These are phyloP conservation scores for Diutina catenulata DNA, from an alignment of 1,139 yeast genomes.

Conservation along the genomic window DNA sequence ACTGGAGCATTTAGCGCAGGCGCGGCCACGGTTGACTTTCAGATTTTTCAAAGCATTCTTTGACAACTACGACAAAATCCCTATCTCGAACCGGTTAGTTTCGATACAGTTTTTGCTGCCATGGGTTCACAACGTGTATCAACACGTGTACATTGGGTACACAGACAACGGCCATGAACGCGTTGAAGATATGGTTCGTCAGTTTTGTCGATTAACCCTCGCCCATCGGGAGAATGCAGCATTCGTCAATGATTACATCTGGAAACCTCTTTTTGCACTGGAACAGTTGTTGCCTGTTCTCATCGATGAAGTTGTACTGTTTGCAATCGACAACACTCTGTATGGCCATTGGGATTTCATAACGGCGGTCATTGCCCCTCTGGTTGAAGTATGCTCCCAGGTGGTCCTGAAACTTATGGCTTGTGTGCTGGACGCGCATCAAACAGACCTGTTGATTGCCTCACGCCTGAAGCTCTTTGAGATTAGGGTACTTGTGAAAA, in stretches of 20 bases:
- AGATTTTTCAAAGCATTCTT: conserved; percentile 53
- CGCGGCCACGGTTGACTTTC: conserved; percentile 51
- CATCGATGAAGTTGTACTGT: conserved; percentile 63
- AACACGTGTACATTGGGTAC: conserved; percentile 40
- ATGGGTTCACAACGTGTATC: conserved; percentile 66
- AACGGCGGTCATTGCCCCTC: conserved; percentile 52
- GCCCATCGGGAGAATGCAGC: conserved; percentile 30
- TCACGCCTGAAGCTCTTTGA: conserved; percentile 60
- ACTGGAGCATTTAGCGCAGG: conserved; percentile 43
- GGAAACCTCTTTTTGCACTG: conserved; percentile 59
- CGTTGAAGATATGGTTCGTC: conserved; percentile 50
- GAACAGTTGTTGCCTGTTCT: conserved; percentile 45
- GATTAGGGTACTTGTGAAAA: conserved; percentile 54
- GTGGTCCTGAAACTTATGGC: conserved; percentile 43
- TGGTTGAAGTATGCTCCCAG: conserved; percentile 61
- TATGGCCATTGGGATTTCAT: conserved; percentile 62
- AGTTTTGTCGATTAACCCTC: conserved; percentile 50
- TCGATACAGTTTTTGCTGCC: conserved; percentile 54
- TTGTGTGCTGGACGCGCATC: conserved; percentile 38
- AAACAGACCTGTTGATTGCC: conserved; percentile 42
- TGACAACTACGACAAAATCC: conserved; percentile 37
- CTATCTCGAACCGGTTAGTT: conserved; percentile 20
- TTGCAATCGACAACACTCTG: conserved; percentile 65
- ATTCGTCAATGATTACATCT: conserved; percentile 40
- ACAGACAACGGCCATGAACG: conserved; percentile 49